Base-by-base conservation (phyloP, 2,329 filamentous ascomycete genomes). In the Tolypocladium ophioglossoides region DNA sequence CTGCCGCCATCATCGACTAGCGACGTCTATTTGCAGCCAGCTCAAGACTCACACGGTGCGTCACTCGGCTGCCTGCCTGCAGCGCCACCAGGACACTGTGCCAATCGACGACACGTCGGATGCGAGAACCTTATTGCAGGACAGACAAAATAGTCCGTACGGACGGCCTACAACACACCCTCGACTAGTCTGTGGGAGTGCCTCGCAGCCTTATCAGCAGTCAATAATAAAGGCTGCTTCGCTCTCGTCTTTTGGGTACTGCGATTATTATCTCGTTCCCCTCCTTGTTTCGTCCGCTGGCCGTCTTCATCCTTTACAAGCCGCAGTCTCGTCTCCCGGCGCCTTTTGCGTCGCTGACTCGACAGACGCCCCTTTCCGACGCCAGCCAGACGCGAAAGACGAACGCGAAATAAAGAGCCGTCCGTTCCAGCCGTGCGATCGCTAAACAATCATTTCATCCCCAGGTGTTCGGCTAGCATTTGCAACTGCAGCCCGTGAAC, bases 1-100 rank as follows among this genome's bases (percentile, higher is more conserved):
- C 39, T 48, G 44, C 52, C 37, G 52, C 52, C 44, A 40, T 41
- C 20, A 18, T 20, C 44, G 52, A 40, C 52, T 53, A 53, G 52
- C 44, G 35, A 48, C 35, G 24, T 16, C 35, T 18, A 47, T 46
- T 44, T 37, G 20, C 51, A 53, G 34, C 41, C 41, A 40, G 32
- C 27, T 22, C 20, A 48, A 50, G 52, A 50, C 48, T 48, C 47
- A 47, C 34, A 53, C 41, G 20, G 51, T 48, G 51, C 51, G 51
- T 48, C 51, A 53, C 41, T 48, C 30, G 27, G 32, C n/a, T 6
- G 24, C 27, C 50, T 32, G 35, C 32, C 22, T 27, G 16, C 16
- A 10, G 49, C 38, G 35, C 34, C 39, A 35, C 27, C 39, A 22
- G 18, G 50, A 22, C 50, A 32, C n/a, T 8, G 50, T 18, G 50